Evolutionary conservation across 306 rosid species (phyloP).

Genomic region (Sophora flavescens): DNA sequence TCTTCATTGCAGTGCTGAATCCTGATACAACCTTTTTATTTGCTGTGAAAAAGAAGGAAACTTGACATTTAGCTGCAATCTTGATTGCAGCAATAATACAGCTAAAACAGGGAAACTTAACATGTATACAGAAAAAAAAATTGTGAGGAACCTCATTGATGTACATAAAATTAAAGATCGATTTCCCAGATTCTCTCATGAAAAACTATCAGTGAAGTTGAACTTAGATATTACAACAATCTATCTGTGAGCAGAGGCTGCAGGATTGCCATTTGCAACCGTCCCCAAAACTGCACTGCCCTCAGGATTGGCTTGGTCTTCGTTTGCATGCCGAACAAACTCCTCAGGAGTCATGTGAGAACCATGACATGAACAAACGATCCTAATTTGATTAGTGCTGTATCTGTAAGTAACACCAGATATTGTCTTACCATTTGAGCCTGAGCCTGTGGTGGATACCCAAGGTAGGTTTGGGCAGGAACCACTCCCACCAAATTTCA

Average conservation of each 20-base stretch:
- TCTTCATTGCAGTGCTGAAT: background rate
- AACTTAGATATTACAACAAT: constrained; percentile 44
- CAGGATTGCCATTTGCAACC: constrained; percentile 69
- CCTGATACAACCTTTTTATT: too few species aligned
- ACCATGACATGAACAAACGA: constrained; percentile 95
- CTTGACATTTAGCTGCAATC: too few species aligned
- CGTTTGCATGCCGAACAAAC: constrained; percentile 83
- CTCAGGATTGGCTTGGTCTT: constrained; percentile 64
- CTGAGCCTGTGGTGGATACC: constrained; percentile 84
- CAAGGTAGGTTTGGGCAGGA: constrained; percentile 90
- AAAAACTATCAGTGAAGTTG: constrained; percentile 44
- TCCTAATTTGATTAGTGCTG: constrained; percentile 72
- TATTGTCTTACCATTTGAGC: constrained; percentile 78
- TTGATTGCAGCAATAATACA: background rate
- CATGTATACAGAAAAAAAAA: constrained; percentile 38
- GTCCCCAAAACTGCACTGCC: constrained; percentile 59
- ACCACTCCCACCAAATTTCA: constrained; percentile 93
- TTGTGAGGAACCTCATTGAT: constrained; percentile 48
- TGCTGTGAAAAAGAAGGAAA: background rate
- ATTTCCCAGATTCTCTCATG: constrained; percentile 44
- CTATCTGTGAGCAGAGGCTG: constrained; percentile 83
- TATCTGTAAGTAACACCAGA: constrained; percentile 93
- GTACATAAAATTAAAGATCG: constrained; percentile 36
- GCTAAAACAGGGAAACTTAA: constrained; percentile 11
- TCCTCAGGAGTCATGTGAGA: constrained; percentile 90